A percentile compares a stretch with the other conserved stretches of the same genome.
Evolutionary conservation across 176 grass and related monocot species (phyloP).

Genomic region (Carex myosuroides): DNA sequence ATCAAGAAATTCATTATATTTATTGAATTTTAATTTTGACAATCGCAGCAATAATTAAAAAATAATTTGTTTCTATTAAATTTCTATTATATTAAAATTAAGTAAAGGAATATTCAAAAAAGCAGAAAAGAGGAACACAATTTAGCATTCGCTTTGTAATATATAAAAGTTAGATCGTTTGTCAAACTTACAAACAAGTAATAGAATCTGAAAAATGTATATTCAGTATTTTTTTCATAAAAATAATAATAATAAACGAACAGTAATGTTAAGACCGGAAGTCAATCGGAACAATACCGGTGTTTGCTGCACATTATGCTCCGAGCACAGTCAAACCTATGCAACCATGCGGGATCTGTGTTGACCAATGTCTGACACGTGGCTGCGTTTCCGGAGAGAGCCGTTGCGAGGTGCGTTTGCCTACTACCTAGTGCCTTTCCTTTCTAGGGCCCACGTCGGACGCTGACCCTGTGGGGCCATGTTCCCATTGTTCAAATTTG

Average conservation of each 20-base stretch:
- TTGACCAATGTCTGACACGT: conserved; percentile 21
- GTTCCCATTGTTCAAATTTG: conserved; percentile 8
- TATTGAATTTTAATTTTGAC: background rate
- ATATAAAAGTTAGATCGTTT: background rate
- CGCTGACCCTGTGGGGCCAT: background rate
- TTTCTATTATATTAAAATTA: background rate
- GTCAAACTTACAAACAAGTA: background rate
- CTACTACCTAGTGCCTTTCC: background rate
- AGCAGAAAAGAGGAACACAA: background rate
- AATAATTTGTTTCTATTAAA: background rate
- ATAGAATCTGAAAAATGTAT: background rate
- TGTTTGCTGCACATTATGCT: background rate
- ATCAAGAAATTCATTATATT: background rate
- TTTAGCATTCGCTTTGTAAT: background rate
- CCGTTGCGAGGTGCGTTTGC: background rate
- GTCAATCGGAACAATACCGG: background rate
- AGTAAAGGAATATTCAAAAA: background rate
- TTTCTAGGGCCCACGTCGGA: background rate
- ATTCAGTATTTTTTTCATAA: background rate
- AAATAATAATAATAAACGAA: background rate
- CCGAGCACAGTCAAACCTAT: background rate
- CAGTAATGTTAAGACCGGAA: background rate
- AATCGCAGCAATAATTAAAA: background rate
- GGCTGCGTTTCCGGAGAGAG: background rate
- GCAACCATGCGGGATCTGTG: background rate